A percentile compares a stretch with the other conserved stretches of the same genome.
These are phyloP conservation scores for Leccinum subatratum DNA, from an alignment of 1,284 basidiomycete genomes.

Conservation along the genomic window DNA sequence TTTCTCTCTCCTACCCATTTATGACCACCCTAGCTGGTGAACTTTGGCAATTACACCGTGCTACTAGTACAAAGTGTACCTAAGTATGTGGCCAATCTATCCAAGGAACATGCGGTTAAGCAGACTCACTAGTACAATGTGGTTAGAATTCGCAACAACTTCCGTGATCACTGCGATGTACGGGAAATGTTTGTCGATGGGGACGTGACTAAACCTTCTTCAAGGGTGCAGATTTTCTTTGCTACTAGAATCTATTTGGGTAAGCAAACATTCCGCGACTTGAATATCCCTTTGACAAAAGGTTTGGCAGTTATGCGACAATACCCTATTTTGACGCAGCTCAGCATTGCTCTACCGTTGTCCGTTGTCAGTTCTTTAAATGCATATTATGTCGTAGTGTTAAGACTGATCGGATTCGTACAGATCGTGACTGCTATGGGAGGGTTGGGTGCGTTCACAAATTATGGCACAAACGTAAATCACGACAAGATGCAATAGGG, in stretches of 20 bases:
- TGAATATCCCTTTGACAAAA: not conserved
- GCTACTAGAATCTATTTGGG: constrained; percentile 10
- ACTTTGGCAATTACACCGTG: constrained; percentile 6
- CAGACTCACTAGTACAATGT: constrained; percentile 1
- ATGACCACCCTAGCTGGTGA: constrained; percentile 1
- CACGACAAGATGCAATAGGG: constrained; percentile 4
- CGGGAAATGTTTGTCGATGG: not conserved
- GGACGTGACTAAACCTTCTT: not conserved
- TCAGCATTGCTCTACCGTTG: constrained; percentile 1
- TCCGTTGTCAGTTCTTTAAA: constrained; percentile 9
- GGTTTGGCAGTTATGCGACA: constrained; percentile 8
- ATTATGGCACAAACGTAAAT: not conserved
- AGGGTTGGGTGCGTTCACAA: constrained; percentile 5
- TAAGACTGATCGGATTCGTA: not conserved
- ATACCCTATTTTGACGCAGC: constrained; percentile 9
- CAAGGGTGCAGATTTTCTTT: constrained; percentile 11
- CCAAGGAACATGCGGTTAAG: not conserved
- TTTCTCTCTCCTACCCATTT: not conserved
- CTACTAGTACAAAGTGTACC: not conserved
- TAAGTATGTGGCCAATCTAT: constrained; percentile 2
- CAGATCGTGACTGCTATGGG: constrained; percentile 1
- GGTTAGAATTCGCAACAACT: constrained; percentile 8
- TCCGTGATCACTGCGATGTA: constrained; percentile 7
- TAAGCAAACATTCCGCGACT: constrained; percentile 4
- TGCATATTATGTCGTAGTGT: not conserved